Percentiles rank a stretch among this genome's conserved stretches.
Conservation (phyloP, 805 yeast species). For the Peterozyma toletana region DNA sequence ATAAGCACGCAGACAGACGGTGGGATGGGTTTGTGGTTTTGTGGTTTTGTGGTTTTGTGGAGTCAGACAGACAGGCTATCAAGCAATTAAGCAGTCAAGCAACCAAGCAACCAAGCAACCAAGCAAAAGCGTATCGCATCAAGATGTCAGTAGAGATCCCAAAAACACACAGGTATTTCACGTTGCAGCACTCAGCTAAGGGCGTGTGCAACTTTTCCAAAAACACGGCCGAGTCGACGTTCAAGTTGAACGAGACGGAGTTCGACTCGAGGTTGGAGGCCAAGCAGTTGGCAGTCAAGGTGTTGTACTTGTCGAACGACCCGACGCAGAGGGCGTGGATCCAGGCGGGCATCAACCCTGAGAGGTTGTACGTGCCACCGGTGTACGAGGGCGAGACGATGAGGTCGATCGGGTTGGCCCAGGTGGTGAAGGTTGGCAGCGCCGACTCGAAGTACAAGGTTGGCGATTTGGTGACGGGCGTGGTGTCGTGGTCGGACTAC, state of each 20-base stretch:
- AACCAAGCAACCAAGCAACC: too few relatives aligned
- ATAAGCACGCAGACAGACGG: too few relatives aligned
- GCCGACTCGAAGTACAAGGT: conserved; percentile 21
- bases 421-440: conserved; percentile 40
- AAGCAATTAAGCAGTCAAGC: too few relatives aligned
- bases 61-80: too few relatives aligned
- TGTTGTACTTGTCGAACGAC: conserved; percentile 44
- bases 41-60: too few relatives aligned
- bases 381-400: conserved; percentile 37
- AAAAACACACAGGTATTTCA: background rate
- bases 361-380: conserved; percentile 28
- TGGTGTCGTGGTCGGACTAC: conserved; percentile 43
- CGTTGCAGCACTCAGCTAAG: conserved; percentile 5
- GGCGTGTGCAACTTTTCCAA: conserved; percentile 4
- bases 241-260: conserved; percentile 6
- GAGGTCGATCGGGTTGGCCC: conserved; percentile 37
- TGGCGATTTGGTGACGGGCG: conserved; percentile 37
- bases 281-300: conserved; percentile 37
- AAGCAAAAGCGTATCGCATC: too few relatives aligned
- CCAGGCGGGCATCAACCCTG: conserved; percentile 23
- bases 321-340: conserved; percentile 61
- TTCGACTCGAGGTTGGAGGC: conserved; percentile 17
- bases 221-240: conserved; percentile 11
- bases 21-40: too few relatives aligned
- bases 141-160: too few relatives aligned